phyloP scores from a whole-genome alignment of 176 grass and related monocot genomes.

The Paspalum notatum region DNA sequence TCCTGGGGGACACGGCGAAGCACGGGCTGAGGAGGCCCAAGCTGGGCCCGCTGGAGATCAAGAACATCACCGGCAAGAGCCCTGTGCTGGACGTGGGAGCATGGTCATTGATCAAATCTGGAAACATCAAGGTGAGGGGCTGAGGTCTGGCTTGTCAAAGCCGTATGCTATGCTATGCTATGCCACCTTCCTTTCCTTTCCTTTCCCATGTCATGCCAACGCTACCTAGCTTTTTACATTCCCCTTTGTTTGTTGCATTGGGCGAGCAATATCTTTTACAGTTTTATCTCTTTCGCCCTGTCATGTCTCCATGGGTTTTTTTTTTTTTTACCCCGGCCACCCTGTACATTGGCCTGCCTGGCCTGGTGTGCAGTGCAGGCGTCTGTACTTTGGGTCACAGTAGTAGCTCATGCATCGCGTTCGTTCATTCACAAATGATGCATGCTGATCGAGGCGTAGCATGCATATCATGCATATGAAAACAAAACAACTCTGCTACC shows the following conservation, averaged over 20 bases:
- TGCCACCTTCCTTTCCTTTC: not conserved
- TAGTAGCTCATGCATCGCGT: no score
- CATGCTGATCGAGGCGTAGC: no score
- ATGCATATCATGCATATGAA: no score
- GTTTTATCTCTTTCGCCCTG: slow-evolving; percentile 26
- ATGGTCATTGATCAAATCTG: slow-evolving; percentile 79
- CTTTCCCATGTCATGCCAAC: slow-evolving; percentile 40
- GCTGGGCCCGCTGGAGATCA: slow-evolving; percentile 83
- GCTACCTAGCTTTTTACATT: slow-evolving; percentile 31
- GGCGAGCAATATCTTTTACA: slow-evolving; percentile 36
- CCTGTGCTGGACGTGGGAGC: slow-evolving; percentile 94
- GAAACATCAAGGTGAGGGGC: slow-evolving; percentile 84
- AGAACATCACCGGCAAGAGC: slow-evolving; percentile 79
- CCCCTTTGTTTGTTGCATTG: slow-evolving; percentile 34
- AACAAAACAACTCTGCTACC: not conserved
- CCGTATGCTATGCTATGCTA: no score
- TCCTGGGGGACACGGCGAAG: slow-evolving; percentile 74
- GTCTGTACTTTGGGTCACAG: no score
- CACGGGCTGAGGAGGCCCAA: slow-evolving; percentile 87
- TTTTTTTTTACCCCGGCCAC: not conserved
- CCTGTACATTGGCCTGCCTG: no score
- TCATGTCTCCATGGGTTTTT: slow-evolving; percentile 13
- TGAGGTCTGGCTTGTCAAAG: slow-evolving; percentile 37
- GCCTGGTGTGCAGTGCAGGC: no score
- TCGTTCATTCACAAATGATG: no score